Evolutionary conservation across 176 grass and related monocot genomes (phyloP).

Genomic region (Sorghum bicolor): DNA sequence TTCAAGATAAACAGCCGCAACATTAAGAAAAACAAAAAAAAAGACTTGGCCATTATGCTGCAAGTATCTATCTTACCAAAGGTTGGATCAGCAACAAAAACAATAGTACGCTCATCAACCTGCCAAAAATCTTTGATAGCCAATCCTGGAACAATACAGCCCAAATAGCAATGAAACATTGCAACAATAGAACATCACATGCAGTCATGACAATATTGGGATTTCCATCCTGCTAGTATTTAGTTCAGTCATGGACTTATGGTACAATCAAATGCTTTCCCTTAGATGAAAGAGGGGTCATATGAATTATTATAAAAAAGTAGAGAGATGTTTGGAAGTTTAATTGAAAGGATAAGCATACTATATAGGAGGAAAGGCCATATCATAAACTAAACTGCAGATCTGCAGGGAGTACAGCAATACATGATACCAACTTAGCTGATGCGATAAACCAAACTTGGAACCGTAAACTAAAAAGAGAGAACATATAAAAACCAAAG

Average conservation of each 20-base stretch:
- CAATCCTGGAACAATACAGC: conserved; percentile 51
- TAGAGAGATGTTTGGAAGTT: not conserved
- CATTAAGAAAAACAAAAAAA: not conserved
- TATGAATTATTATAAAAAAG: not conserved
- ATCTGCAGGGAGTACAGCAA: not conserved
- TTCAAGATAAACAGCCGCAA: not conserved
- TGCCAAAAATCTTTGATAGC: conserved; percentile 96
- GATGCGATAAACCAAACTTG: not conserved
- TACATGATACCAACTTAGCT: not conserved
- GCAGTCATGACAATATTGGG: not conserved
- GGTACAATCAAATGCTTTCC: not conserved
- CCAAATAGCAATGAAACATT: not conserved
- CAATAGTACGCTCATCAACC: conserved; percentile 91
- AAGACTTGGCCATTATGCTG: not conserved
- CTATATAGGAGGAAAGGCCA: not conserved
- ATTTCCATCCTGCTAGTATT: not conserved
- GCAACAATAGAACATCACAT: not conserved
- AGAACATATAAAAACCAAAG: not conserved
- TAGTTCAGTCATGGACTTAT: not conserved
- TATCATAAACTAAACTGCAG: not conserved
- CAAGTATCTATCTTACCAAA: conserved; percentile 63
- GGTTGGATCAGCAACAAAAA: conserved; percentile 84
- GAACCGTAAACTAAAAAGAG: not conserved
- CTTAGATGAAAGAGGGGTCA: not conserved
- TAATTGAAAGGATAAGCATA: not conserved